Evolutionary conservation across 371 early-diverging fungal genomes (phyloP), one percentile per base, ranked within the genome.

Genomic region (Nematocida ironsii): DNA sequence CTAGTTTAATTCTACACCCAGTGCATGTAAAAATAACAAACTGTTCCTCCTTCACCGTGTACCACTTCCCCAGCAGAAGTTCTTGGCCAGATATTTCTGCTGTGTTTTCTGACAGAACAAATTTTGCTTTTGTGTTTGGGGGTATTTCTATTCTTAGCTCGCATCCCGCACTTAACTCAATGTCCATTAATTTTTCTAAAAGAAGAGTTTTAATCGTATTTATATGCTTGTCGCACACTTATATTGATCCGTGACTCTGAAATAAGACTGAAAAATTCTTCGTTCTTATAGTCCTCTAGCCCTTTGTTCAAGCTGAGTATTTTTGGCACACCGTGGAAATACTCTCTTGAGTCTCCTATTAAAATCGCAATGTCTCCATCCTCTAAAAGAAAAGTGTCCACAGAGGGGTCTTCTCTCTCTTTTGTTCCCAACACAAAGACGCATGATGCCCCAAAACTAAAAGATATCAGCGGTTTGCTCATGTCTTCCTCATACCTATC

Each of bases 401-500:
- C 68, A 9, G 20, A 11, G 3, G 80, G 23, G 48, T 80, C 81
- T 25, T 71, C 62, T 71, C 76, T 78, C n/a, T 45, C 54, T 52
- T 57, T 58, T 45, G 25, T 80, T 27, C 83, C 83, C 20, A 83
- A 25, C 2, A 83, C 72, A 47, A 83, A 78, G 47, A 83, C 71
- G 47, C 80, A 62, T 1, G 76, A 69, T 16, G 42, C 9, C 27
- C 83, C 83, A 57, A 83, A 90, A 89, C 91, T 93, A 42, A 91
- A 84, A 11, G 93, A 93, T 7, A 94, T 90, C 27, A 95, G 86
- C 4, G 95, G 94, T 3, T 94, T 93, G 23, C 90, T 90, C 90
- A 91, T 92, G 84, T 93, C 93, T 27, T 90, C 83, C 84, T 96
- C 96, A 69, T 92, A 92, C 64, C 92, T 88, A 85, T 96, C 96